These are phyloP conservation scores for Nymphaea thermarum DNA, from an alignment of 164 flowering plant species.

Conservation along the genomic window DNA sequence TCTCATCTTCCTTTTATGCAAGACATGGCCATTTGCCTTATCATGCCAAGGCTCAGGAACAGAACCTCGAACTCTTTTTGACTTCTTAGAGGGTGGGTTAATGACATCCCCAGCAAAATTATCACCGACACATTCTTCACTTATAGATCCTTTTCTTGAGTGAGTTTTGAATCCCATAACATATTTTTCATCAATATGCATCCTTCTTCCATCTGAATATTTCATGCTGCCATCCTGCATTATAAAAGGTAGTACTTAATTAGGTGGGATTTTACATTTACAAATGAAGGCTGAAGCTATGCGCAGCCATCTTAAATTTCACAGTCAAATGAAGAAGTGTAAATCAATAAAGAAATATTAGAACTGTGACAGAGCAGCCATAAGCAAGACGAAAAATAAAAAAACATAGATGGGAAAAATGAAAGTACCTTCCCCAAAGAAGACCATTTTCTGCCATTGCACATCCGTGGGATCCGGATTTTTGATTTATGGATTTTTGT, in stretches of 20 bases:
- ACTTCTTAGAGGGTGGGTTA: not conserved
- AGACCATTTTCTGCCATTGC: not conserved
- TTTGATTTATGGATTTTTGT: not conserved
- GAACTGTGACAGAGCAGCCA: not conserved
- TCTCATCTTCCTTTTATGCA: constrained; percentile 3
- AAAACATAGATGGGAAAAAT: too few species aligned
- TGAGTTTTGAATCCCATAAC: not conserved
- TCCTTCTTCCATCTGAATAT: not conserved
- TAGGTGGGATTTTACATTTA: not conserved
- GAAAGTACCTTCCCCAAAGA: not conserved
- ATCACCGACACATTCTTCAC: not conserved
- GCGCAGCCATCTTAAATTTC: not conserved
- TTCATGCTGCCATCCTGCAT: not conserved
- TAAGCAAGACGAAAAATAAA: not conserved
- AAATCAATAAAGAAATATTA: not conserved
- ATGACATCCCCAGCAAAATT: not conserved
- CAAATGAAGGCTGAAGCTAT: not conserved
- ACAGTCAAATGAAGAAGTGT: not conserved
- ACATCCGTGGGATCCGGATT: not conserved
- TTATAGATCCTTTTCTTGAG: not conserved
- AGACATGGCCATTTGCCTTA: constrained; percentile 1
- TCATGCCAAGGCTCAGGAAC: constrained; percentile 1
- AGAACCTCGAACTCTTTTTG: constrained; percentile 3
- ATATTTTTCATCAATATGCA: not conserved
- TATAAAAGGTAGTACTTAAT: too few species aligned